Evolutionary conservation across 1,284 basidiomycete species (phyloP).

Genomic region (Cryptococcus hybrid): DNA sequence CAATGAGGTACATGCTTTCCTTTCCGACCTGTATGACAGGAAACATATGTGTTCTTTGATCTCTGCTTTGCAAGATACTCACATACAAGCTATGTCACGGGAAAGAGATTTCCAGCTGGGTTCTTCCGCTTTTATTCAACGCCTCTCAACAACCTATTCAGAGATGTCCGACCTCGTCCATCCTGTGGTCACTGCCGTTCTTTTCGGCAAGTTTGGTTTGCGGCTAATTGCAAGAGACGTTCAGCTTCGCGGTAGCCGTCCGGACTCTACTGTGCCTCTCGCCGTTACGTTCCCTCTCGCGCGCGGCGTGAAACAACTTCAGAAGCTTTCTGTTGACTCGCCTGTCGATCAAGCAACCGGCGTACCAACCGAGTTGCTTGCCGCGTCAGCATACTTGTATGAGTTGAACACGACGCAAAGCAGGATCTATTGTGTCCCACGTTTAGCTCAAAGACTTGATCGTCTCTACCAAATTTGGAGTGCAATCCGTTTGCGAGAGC

Average conservation of each 20-base stretch:
- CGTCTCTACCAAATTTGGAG: constrained; percentile 77
- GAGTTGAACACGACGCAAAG: constrained; percentile 9
- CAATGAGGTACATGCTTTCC: constrained; percentile 73
- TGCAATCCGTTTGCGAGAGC: constrained; percentile 69
- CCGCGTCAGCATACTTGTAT: constrained; percentile 8
- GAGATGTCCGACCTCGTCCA: constrained; percentile 65
- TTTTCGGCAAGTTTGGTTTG: constrained; percentile 72
- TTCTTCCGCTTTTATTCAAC: constrained; percentile 51
- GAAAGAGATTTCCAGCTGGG: constrained; percentile 51
- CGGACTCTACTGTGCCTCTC: constrained; percentile 6
- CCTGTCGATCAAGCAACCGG: constrained; percentile 23
- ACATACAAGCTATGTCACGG: constrained; percentile 32
- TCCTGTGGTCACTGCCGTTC: constrained; percentile 64
- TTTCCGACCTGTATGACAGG: constrained; percentile 40
- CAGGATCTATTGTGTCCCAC: constrained; percentile 7
- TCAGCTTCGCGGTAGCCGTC: constrained; percentile 4
- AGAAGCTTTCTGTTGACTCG: background rate
- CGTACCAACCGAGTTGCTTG: constrained; percentile 15
- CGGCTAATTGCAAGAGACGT: constrained; percentile 43
- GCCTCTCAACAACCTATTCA: constrained; percentile 51
- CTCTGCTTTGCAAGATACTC: constrained; percentile 17
- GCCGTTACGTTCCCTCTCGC: constrained; percentile 25
- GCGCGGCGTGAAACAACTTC: constrained; percentile 21
- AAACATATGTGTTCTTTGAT: constrained; percentile 39
- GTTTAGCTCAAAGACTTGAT: constrained; percentile 62